Percentiles rank a stretch among this genome's conserved stretches.
Evolutionary conservation across 139 green algal species (phyloP).

Genomic region (Chlamydomonas schloesseri): DNA sequence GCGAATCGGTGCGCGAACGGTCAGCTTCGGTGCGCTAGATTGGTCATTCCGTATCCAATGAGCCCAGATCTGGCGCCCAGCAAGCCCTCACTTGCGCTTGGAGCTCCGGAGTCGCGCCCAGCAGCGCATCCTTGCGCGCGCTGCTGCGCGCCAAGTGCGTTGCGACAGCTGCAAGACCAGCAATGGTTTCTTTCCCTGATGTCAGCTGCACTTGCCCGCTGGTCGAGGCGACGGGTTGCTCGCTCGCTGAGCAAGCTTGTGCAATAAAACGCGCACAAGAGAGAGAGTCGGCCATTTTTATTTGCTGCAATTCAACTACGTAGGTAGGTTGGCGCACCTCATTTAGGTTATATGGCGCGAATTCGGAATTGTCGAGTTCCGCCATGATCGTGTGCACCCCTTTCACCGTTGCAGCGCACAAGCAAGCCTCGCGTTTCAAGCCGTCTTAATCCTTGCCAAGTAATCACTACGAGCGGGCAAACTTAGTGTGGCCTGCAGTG

Average conservation of each 20-base stretch:
- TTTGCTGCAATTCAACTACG: too few species aligned
- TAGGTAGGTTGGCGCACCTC: too few species aligned
- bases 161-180: not conserved
- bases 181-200: not conserved
- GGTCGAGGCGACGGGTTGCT: constrained; percentile 4
- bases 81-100: constrained; percentile 12
- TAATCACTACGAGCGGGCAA: too few species aligned
- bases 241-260: not conserved
- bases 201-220: constrained; percentile 3
- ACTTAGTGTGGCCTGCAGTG: too few species aligned
- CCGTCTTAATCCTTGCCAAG: too few species aligned
- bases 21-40: not conserved
- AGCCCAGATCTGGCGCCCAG: not conserved
- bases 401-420: too few species aligned
- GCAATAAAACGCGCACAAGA: constrained; percentile 3
- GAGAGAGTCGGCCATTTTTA: too few species aligned
- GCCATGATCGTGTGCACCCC: too few species aligned
- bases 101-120: constrained; percentile 6
- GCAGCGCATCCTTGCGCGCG: not conserved
- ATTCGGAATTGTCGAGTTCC: too few species aligned
- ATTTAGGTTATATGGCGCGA: too few species aligned
- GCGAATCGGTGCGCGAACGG: too few species aligned
- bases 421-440: too few species aligned
- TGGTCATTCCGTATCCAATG: not conserved
- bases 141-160: not conserved